These are phyloP conservation scores for Colletotrichum graminicola DNA, from an alignment of 2,329 filamentous ascomycete genomes.

Conservation along the genomic window DNA sequence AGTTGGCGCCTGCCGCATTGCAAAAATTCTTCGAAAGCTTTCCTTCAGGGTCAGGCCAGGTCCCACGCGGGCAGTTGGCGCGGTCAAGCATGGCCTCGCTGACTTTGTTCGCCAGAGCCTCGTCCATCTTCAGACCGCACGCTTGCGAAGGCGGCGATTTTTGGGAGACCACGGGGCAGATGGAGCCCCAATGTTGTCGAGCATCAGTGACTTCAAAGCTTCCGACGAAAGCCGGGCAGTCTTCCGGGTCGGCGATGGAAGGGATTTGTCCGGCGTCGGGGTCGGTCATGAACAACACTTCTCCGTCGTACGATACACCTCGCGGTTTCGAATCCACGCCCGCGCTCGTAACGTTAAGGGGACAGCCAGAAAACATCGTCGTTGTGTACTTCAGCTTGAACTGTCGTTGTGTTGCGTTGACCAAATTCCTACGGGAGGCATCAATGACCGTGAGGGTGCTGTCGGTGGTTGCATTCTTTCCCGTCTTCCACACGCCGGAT, in stretches of 20 bases:
- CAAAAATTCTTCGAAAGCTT: neutral
- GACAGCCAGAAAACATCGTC: constrained; percentile 1
- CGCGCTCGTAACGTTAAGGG: neutral
- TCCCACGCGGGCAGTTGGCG: neutral
- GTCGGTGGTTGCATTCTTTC: neutral
- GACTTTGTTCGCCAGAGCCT: constrained; percentile 5
- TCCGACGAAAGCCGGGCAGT: constrained; percentile 1
- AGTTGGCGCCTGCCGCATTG: neutral
- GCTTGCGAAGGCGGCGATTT: neutral
- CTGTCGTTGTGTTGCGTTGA: neutral
- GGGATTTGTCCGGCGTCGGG: constrained; percentile 9
- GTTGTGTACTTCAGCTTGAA: constrained; percentile 10
- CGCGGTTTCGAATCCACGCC: neutral
- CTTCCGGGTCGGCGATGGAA: neutral
- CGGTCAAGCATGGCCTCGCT: constrained; percentile 11
- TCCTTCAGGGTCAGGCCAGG: constrained; percentile 18
- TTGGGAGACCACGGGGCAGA: constrained; percentile 1
- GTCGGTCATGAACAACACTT: neutral
- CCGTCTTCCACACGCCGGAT: constrained; percentile 8
- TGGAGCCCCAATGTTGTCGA: neutral
- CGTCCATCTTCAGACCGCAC: constrained; percentile 16
- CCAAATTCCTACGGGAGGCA: constrained; percentile 3
- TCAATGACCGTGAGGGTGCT: constrained; percentile 1
- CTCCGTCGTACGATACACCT: neutral
- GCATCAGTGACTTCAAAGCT: constrained; percentile 1